Base-by-base conservation (phyloP, 2,329 filamentous ascomycete species). In the Moelleriella libera region DNA sequence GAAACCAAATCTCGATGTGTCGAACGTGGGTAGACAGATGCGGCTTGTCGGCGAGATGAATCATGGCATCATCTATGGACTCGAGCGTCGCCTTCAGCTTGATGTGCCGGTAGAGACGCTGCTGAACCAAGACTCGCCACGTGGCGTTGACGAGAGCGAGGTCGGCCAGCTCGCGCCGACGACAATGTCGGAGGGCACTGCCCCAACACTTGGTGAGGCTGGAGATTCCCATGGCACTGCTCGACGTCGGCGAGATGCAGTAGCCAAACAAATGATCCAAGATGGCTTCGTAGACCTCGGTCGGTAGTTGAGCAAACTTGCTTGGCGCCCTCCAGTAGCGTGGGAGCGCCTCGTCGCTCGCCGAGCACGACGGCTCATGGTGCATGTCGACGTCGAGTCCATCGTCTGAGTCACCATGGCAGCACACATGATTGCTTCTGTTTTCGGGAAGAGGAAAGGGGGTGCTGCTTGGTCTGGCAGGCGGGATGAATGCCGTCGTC, bases 1-100 rank as follows among this genome's bases (percentile, higher is more conserved):
- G 83, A 51, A 88, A 84, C 82, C 83, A 88, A 41, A 87, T 71
- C 62, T 88, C 83, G 50, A 87, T 74, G 57, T 88, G 83, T 53
- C 79, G 80, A 50, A 88, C 78, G 54, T 85, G 78, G 7, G 64
- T 55, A 21, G 75, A 71, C 5, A 88, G 72, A 55, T 84, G 76
- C 30, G 71, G 67, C 50, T 80, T 72, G 8, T 63, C 53, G 12
- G 65, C 61, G 53, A 88, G 83, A 68, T 82, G 86, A 34, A 65
- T 52, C 52, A 75, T 68, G 6, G 82, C 76, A 44, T 78, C 70
- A 41, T 74, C 65, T 41, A 85, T 64, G 12, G 75, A 81, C n/a
- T 75, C 70, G 39, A 75, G 67, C 0, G 82, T 85, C 0, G 81
- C 83, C 64, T 85, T 84, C 54, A 88, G 68, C 63, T 87, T 86